phyloP scores from a whole-genome alignment of 2,329 filamentous ascomycete species.

The Ascomycota sp. region DNA sequence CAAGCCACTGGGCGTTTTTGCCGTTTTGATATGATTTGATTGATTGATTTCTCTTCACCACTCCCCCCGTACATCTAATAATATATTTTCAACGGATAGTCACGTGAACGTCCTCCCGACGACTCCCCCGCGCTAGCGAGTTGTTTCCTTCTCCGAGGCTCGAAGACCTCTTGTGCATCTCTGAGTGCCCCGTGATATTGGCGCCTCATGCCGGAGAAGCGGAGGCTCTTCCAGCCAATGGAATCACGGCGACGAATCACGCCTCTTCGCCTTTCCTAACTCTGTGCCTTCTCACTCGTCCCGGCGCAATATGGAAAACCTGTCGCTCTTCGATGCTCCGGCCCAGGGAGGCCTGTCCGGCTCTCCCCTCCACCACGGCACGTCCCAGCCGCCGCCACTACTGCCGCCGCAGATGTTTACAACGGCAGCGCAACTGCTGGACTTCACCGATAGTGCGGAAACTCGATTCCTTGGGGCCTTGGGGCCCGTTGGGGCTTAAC shows the following conservation, averaged over 20 bases:
- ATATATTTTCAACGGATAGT: too few relatives aligned
- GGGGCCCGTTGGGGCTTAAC: conserved; percentile 5
- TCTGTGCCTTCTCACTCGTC: neutral
- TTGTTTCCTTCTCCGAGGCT: too few relatives aligned
- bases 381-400: conserved; percentile 32
- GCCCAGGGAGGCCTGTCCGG: conserved; percentile 15
- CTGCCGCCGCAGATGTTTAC: conserved; percentile 95
- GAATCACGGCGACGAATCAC: neutral
- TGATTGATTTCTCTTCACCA: too few relatives aligned
- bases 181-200: too few relatives aligned
- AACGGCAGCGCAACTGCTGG: conserved; percentile 83
- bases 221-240: too few relatives aligned
- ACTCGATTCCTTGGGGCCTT: neutral
- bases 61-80: too few relatives aligned
- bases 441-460: conserved; percentile 87
- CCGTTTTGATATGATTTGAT: too few relatives aligned
- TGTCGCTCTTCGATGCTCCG: conserved; percentile 27
- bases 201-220: too few relatives aligned
- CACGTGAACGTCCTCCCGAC: too few relatives aligned
- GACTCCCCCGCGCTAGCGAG: too few relatives aligned
- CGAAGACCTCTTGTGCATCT: too few relatives aligned
- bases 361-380: conserved; percentile 10
- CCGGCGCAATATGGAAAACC: conserved; percentile 29
- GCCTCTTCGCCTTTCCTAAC: neutral
- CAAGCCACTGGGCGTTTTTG: too few relatives aligned